Evolutionary conservation across 2,329 filamentous ascomycete species (phyloP), one percentile per base, ranked within the genome.

Genomic region (Alternaria gansuensis): DNA sequence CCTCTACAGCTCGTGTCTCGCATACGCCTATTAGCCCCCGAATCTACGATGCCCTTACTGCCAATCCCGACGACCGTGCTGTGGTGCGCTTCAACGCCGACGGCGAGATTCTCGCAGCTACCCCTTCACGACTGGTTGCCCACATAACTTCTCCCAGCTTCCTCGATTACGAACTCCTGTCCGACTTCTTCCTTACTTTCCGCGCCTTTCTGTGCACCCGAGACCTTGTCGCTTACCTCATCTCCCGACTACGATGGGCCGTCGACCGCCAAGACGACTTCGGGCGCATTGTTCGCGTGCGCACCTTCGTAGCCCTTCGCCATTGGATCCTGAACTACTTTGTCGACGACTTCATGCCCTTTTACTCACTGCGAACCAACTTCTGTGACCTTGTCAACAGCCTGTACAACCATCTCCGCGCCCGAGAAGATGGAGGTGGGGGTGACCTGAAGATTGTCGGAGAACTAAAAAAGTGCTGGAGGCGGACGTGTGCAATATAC

Each of bases 271-370:
- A 85, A 45, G 92, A 96, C 73, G 92, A 97, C 74, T 88, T 89
- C 57, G 95, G 95, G 37, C 91, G 93, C 73, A 92, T 99, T 51
- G 95, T 97, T n/a, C 88, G 94, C 49, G 96, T 99, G 14, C 87
- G 95, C 40, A 96, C 93, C 0, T 99, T 98, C 80, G 95, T 97
- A 26, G 95, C 95, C 7, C 84, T 98, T 43, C 88, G 95, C 56
- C 95, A 99, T 77, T 99, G 95, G 95, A 93, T 98, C 57, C 80
- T 99, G 62, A 99, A 99, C 76, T 99, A 99, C 77, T 99, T 98
- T 67, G 85, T 91, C 54, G 95, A 99, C 73, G 95, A 99, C 74
- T 99, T 97, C 75, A 87, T 96, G 39, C 79, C 89, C 24, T 88
- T 93, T 73, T 88, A 90, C 72, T 82, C 85, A 43, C 82, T 98